These are phyloP conservation scores for Lophium mytilinum DNA, from an alignment of 495 filamentous ascomycete genomes.

Conservation along the genomic window DNA sequence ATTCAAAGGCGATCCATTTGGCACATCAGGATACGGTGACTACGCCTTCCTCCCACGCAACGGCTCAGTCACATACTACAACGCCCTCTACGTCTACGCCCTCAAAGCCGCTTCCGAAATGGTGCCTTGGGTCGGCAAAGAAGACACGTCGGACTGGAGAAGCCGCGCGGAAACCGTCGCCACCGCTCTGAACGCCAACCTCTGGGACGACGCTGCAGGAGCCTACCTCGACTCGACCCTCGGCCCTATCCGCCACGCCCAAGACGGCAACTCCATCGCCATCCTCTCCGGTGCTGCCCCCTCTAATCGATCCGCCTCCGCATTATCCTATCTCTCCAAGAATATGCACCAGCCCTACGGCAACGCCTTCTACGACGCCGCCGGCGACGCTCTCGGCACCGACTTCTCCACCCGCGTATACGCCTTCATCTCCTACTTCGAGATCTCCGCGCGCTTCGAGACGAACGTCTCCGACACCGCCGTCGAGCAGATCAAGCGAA, in stretches of 20 bases:
- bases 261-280: conserved; percentile 41
- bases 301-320: conserved; percentile 22
- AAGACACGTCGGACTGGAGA: conserved; percentile 35
- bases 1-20: conserved; percentile 19
- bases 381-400: conserved; percentile 30
- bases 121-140: conserved; percentile 26
- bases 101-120: conserved; percentile 37
- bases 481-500: conserved; percentile 35
- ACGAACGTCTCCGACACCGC: conserved; percentile 29
- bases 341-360: conserved; percentile 34
- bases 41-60: conserved; percentile 42
- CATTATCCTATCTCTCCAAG: conserved; percentile 32
- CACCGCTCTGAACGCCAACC: neutral
- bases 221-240: neutral
- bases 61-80: conserved; percentile 42
- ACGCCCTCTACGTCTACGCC: conserved; percentile 41
- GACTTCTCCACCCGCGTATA: conserved; percentile 40
- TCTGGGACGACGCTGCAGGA: neutral
- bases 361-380: conserved; percentile 43
- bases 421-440: conserved; percentile 45
- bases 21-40: conserved; percentile 37
- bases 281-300: conserved; percentile 36
- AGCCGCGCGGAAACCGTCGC: conserved; percentile 23
- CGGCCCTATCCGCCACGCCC: conserved; percentile 29
- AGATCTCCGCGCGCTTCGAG: conserved; percentile 39